Evolutionary conservation across 176 grass and related monocot genomes (phyloP).

Genomic region (Zizania latifolia): DNA sequence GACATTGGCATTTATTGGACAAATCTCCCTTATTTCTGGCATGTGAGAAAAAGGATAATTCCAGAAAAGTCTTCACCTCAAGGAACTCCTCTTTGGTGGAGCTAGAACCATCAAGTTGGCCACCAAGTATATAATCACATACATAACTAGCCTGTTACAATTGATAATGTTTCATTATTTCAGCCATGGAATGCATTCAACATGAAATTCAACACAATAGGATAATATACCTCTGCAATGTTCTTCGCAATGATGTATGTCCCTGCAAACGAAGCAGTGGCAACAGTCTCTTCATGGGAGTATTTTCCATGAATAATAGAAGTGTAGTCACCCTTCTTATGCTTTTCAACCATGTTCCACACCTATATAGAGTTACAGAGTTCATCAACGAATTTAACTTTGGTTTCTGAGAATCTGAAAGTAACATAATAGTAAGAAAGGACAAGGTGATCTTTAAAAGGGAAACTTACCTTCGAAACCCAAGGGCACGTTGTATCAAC

Average conservation of each 20-base stretch:
- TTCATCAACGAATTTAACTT: not conserved
- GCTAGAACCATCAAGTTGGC: slow-evolving; percentile 87
- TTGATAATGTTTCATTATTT: not conserved
- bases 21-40: too few relatives aligned
- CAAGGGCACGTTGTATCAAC: slow-evolving; percentile 98
- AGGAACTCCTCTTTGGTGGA: slow-evolving; percentile 85
- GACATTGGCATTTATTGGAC: slow-evolving; percentile 2
- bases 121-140: slow-evolving; percentile 94
- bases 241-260: slow-evolving; percentile 90
- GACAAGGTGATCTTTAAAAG: not conserved
- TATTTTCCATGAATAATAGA: slow-evolving; percentile 98
- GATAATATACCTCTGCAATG: slow-evolving; percentile 66
- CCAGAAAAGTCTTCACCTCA: slow-evolving; percentile 35
- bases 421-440: not conserved
- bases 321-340: slow-evolving; percentile 95
- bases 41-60: slow-evolving; percentile 5
- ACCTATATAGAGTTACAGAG: slow-evolving; percentile 40
- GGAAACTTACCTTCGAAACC: slow-evolving; percentile 76
- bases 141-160: slow-evolving; percentile 69
- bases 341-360: slow-evolving; percentile 99
- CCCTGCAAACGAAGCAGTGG: slow-evolving; percentile 92
- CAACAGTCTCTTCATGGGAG: slow-evolving; percentile 91
- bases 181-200: not conserved
- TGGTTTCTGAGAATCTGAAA: not conserved
- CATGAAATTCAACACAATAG: not conserved